Percentiles rank a stretch among this genome's conserved stretches.
These are phyloP conservation scores for Angomonas ambiguus DNA, from an alignment of 208 protist species.

Conservation along the genomic window DNA sequence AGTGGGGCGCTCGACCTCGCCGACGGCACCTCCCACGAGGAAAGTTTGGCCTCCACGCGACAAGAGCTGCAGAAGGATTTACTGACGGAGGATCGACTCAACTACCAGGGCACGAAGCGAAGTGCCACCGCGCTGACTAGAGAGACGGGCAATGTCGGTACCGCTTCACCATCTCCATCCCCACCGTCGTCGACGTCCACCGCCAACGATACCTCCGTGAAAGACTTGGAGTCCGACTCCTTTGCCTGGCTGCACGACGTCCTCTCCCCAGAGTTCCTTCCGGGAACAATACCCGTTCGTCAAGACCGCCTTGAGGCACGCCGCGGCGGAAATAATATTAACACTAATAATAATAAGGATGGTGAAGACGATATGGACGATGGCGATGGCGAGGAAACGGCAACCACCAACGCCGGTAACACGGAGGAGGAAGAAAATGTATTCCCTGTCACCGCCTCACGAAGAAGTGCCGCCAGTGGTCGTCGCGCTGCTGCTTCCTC, in stretches of 20 bases:
- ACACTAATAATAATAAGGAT: neutral
- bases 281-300: neutral
- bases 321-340: neutral
- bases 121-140: neutral
- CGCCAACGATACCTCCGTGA: conserved; percentile 1
- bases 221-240: conserved; percentile 40
- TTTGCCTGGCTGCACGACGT: conserved; percentile 85
- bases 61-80: conserved; percentile 44
- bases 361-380: conserved; percentile 9
- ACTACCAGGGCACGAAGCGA: neutral
- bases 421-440: neutral
- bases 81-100: neutral
- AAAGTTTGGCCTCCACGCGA: conserved; percentile 28
- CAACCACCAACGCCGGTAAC: too few relatives aligned
- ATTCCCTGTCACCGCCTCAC: neutral
- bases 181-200: too few relatives aligned
- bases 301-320: neutral
- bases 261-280: conserved; percentile 46
- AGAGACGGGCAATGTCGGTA: too few relatives aligned
- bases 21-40: conserved; percentile 20
- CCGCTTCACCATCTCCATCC: too few relatives aligned
- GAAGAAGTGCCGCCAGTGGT: too few relatives aligned
- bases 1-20: conserved; percentile 41
- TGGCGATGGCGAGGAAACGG: conserved; percentile 10
- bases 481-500: too few relatives aligned